Evolutionary conservation across 176 grass and related monocot genomes (phyloP).

Genomic region (Bolboschoenus planiculmis): DNA sequence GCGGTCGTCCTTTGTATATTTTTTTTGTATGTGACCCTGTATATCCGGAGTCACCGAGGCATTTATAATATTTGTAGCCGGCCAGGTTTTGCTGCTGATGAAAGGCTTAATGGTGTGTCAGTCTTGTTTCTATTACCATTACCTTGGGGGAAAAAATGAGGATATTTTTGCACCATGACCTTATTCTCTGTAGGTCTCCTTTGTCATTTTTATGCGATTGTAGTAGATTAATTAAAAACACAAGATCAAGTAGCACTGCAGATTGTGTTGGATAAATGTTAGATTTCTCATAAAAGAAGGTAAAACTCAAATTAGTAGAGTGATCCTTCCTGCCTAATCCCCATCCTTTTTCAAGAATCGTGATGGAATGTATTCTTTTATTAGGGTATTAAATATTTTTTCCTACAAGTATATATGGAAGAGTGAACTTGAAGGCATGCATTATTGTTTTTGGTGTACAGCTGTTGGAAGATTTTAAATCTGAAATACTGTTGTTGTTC

Average conservation of each 20-base stretch:
- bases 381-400: too few species aligned
- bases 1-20: background rate
- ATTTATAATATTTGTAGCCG: background rate
- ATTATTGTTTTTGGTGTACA: too few species aligned
- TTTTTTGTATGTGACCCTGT: background rate
- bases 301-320: background rate
- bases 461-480: too few species aligned
- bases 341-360: too few species aligned
- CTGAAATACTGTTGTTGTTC: too few species aligned
- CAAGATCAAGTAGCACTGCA: background rate
- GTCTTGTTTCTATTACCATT: background rate
- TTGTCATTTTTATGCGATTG: background rate
- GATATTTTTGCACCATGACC: background rate
- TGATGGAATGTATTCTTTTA: too few species aligned
- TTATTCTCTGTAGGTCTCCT: background rate
- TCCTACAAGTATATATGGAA: too few species aligned
- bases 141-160: background rate
- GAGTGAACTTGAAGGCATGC: too few species aligned
- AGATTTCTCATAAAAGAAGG: background rate
- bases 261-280: background rate
- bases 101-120: background rate
- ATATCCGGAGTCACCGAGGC: background rate
- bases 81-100: background rate
- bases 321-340: too few species aligned
- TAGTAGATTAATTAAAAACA: background rate